These are phyloP conservation scores for Phytopythium mirpurense DNA, from an alignment of 352 stramenopile species.

Conservation along the genomic window DNA sequence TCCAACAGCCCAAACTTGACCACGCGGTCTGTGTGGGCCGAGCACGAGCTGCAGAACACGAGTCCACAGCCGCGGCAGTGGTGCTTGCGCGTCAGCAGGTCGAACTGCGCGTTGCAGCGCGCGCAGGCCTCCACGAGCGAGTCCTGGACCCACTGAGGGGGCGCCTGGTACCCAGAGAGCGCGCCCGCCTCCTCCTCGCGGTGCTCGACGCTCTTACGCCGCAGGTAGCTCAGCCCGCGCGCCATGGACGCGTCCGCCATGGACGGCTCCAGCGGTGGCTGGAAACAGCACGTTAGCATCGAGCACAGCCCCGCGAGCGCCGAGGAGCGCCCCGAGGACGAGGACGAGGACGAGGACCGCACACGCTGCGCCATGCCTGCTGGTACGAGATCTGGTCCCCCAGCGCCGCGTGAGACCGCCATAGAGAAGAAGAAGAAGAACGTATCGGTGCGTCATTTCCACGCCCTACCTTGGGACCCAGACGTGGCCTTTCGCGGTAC, in stretches of 20 bases:
- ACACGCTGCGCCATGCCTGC: no score
- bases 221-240: conserved; percentile 11
- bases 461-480: no score
- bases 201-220: conserved; percentile 6
- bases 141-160: conserved; percentile 59
- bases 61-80: conserved; percentile 56
- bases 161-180: conserved; percentile 37
- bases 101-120: conserved; percentile 44
- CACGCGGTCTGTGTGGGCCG: conserved; percentile 42
- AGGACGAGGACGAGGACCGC: no score
- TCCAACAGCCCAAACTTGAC: conserved; percentile 62
- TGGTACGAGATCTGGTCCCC: not conserved
- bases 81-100: conserved; percentile 62
- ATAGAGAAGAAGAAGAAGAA: not conserved
- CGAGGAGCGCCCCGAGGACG: not conserved
- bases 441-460: no score
- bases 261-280: conserved; percentile 20
- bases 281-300: conserved; percentile 61
- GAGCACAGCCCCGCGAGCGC: conserved; percentile 22
- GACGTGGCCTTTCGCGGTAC: no score
- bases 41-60: conserved; percentile 52
- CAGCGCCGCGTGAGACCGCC: not conserved
- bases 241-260: conserved; percentile 20
- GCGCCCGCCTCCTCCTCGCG: conserved; percentile 9
- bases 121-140: conserved; percentile 41